Percentiles rank a stretch among this genome's conserved stretches.
Evolutionary conservation across 257 asterid genomes (phyloP).

Genomic region (Cinchona pubescens): DNA sequence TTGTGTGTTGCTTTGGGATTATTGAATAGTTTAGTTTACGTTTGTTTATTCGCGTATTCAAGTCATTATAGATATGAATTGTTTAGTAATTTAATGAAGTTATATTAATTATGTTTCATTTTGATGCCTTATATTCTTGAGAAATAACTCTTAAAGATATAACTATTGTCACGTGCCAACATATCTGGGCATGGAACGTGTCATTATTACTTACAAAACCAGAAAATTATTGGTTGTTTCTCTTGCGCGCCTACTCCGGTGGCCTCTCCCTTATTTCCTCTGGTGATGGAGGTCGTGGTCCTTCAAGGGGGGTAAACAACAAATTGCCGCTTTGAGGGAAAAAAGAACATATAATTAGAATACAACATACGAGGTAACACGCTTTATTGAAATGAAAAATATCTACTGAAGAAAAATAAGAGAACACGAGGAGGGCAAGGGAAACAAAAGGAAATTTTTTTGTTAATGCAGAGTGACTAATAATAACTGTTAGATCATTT

Average conservation of each 20-base stretch:
- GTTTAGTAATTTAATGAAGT: too few relatives aligned
- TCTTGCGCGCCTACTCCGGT: conserved; percentile 62
- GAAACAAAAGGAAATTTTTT: not conserved
- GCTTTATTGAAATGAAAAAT: not conserved
- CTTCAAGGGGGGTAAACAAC: conserved; percentile 85
- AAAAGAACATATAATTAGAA: not conserved
- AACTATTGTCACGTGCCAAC: too few relatives aligned
- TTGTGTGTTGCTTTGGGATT: too few relatives aligned
- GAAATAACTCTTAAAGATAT: too few relatives aligned
- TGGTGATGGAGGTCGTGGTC: conserved; percentile 73
- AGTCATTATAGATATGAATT: too few relatives aligned
- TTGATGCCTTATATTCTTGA: too few relatives aligned
- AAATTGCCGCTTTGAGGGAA: conserved; percentile 62
- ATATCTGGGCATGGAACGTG: too few relatives aligned
- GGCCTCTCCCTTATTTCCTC: conserved; percentile 91
- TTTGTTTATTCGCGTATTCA: too few relatives aligned
- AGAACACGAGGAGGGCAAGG: not conserved
- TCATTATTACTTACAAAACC: conserved; percentile 18
- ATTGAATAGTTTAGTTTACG: too few relatives aligned
- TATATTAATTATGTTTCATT: too few relatives aligned
- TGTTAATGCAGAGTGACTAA: too few relatives aligned
- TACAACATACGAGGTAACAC: conserved; percentile 9
- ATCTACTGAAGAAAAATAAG: not conserved
- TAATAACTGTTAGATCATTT: too few relatives aligned
- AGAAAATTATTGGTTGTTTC: conserved; percentile 33